Evolutionary conservation across 768 basidiomycete species (phyloP).

Genomic region (Pluteus cervinus): DNA sequence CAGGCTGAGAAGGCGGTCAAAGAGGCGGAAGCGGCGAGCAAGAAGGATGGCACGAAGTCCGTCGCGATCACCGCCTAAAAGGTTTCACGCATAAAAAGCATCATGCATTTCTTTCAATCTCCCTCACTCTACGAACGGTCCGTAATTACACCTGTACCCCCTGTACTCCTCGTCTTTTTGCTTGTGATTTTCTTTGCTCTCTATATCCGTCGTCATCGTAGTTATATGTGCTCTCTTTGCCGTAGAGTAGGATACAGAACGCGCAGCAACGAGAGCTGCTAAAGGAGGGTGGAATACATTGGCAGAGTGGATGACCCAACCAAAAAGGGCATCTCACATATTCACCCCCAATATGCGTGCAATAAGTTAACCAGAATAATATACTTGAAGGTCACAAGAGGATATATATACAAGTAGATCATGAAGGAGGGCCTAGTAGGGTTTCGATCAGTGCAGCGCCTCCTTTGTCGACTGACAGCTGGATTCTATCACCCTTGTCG

Average conservation of each 20-base stretch:
- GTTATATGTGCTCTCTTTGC: no score
- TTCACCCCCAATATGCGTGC: no score
- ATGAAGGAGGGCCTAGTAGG: constrained; percentile 5
- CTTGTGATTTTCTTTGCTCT: no score
- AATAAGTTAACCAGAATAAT: neutral
- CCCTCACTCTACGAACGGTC: no score
- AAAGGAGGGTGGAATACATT: constrained; percentile 1
- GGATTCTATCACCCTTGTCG: constrained; percentile 39
- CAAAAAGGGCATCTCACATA: constrained; percentile 3
- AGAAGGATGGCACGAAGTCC: constrained; percentile 54
- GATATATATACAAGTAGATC: neutral
- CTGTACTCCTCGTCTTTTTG: no score
- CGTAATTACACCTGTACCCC: no score
- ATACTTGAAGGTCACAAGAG: neutral
- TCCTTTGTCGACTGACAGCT: constrained; percentile 54
- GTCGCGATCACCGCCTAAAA: constrained; percentile 39
- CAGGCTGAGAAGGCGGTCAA: constrained; percentile 61
- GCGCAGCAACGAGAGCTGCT: no score
- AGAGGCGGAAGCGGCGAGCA: constrained; percentile 53
- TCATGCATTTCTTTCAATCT: no score
- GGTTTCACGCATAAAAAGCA: no score
- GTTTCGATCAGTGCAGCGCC: constrained; percentile 29
- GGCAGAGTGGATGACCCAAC: neutral
- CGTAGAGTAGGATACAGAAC: no score
- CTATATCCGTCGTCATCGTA: no score